Evolutionary conservation across 192 early-diverging fungal genomes (phyloP), one percentile per base, ranked within the genome.

Genomic region (Spizellomyces punctatus): DNA sequence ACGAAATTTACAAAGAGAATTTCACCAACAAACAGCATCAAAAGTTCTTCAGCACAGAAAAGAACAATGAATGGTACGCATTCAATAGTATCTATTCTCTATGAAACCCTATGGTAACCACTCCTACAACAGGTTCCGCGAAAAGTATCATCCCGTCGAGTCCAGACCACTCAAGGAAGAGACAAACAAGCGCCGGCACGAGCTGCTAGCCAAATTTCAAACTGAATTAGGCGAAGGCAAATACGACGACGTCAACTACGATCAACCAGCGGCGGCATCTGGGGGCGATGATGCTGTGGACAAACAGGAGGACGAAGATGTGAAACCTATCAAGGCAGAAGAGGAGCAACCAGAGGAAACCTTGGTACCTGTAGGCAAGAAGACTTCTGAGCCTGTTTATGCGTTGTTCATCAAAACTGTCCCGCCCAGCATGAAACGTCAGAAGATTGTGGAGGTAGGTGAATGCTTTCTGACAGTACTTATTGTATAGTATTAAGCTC

Each of bases 111-210:
- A 12, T 46, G 16, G 49, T n/a, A 21, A n/a, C 43, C 17, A 14
- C 4, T 17, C 36, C 19, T 5, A 8, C 44, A 41, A 9, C 22
- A 85, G 84, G 85, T 98, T 98, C 79, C 75, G 84, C 19, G 94
- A 96, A 82, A 91, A 92, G 67, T 98, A 96, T 71, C 92, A 96
- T 74, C 95, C 95, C 6, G 85, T 79, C n/a, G 75, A 83, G 1
- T 90, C 89, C 55, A 71, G 78, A 46, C 64, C 75, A 16, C 83
- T 90, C 27, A 76, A 79, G 43, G 66, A 81, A 41, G 77, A 88
- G 64, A 77, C 91, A 9, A 70, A 78, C 4, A 67, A 72, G 17
- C 82, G 88, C 17, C 90, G 92, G 69, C 72, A 71, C 9, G 79
- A 81, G 46, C 77, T 82, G 4, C 80, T 90, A 42, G 76, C 79